Evolutionary conservation across 768 basidiomycete genomes (phyloP).

Genomic region (Termitomyces sp.): DNA sequence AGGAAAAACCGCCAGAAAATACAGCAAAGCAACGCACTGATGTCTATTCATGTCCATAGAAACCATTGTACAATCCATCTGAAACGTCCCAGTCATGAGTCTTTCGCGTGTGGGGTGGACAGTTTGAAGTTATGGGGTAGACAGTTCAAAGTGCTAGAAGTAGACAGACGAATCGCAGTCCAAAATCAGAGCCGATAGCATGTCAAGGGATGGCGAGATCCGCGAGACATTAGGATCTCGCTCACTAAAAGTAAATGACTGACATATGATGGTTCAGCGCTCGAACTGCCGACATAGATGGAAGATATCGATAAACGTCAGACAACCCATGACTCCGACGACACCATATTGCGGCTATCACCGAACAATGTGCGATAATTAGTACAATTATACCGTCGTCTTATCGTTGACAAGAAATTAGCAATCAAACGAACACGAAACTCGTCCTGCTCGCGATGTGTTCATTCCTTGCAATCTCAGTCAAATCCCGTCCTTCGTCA

Average conservation of each 20-base stretch:
- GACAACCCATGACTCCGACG: no score
- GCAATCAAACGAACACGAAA: constrained; percentile 16
- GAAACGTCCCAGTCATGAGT: not conserved
- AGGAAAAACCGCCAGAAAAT: not conserved
- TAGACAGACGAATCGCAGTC: not conserved
- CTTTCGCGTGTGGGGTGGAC: not conserved
- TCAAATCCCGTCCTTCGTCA: constrained; percentile 46
- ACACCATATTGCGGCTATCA: not conserved
- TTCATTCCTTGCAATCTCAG: constrained; percentile 47
- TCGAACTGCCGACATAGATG: no score
- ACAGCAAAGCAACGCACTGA: not conserved
- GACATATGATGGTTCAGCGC: no score
- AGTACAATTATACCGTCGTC: not conserved
- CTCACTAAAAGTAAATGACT: no score
- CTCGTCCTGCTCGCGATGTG: constrained; percentile 28
- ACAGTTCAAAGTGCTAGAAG: not conserved
- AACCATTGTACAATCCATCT: not conserved
- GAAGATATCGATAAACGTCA: no score
- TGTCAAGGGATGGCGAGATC: not conserved
- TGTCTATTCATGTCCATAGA: not conserved
- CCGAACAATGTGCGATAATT: not conserved
- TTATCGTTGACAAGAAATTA: not conserved
- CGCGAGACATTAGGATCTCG: not conserved
- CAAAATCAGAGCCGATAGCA: not conserved
- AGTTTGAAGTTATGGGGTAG: not conserved